Base-by-base conservation (phyloP, 306 rosid genomes). In the Fagus crenata region DNA sequence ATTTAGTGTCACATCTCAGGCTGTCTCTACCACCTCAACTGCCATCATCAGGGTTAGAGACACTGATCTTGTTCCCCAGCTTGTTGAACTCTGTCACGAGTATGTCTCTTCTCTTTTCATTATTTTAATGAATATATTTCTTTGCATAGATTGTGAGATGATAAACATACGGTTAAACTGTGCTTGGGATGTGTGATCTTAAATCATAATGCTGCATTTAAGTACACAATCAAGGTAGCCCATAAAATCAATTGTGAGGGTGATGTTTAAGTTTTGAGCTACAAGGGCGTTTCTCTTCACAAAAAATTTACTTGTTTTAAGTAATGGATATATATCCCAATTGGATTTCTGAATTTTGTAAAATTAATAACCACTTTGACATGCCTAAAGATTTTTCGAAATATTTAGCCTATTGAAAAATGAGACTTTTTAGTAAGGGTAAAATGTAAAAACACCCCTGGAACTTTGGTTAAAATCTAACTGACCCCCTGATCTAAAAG, bases 51-150 rank as follows among this genome's bases (percentile, higher is more conserved):
- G 89, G 75, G 91, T 91, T 59, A 82, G 99, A 77, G 92, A 96
- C 88, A 88, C 99, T 11, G 94, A 85, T 87, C 96, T 96, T 73
- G 94, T 96, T 83, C 96, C 98, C 79, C 98, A 92, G 93, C 98
- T 96, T 40, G 87, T 91, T 86, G 89, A 87, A 65, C 96, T 96
- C 69, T 91, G 97, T 80, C 98, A 92, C 64, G 99, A 91, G 99
- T 96, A 87, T 72, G 80, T 72, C 73, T 82, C 75, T 82, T 77
- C 70, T 73, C 73, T 74, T 40, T 69, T 49, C 73, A 43, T 53
- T 56, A 14, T 36, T 80, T 79, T 75, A 55, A 42, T 76, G 74
- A 68, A 12, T 60, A 0, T 4, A 3, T 74, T 65, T 36, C 13
- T 49, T 60, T 76, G 71, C 58, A 41, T 75, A 22, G n/a, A 49